Percentiles rank a stretch among this genome's conserved stretches.
phyloP scores from a whole-genome alignment of 164 flowering plant species.

The Dillenia suffruticosa region DNA sequence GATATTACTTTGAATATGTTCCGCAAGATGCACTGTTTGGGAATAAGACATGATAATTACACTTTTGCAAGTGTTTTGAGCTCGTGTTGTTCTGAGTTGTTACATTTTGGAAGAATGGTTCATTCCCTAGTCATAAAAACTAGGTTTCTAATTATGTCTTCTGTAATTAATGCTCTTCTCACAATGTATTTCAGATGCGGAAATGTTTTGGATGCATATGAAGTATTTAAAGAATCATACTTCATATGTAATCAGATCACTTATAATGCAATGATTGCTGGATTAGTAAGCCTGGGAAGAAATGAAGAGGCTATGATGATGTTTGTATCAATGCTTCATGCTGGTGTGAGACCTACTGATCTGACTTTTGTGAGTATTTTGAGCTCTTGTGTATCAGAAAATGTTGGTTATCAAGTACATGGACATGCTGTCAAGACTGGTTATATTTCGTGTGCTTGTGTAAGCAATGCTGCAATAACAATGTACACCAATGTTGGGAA shows the following conservation, averaged over 20 bases:
- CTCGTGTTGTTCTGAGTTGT: slow-evolving; percentile 37
- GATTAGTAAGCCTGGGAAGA: slow-evolving; percentile 45
- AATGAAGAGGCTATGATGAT: slow-evolving; percentile 42
- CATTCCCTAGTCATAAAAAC: slow-evolving; percentile 48
- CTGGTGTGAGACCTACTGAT: slow-evolving; percentile 48
- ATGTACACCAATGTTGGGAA: slow-evolving; percentile 45
- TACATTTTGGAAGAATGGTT: slow-evolving; percentile 55
- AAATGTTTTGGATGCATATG: slow-evolving; percentile 31
- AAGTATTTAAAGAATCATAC: slow-evolving; percentile 45
- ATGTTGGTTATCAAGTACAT: slow-evolving; percentile 42
- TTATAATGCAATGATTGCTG: slow-evolving; percentile 70
- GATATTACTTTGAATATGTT: slow-evolving; percentile 47
- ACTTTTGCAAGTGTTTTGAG: slow-evolving; percentile 59
- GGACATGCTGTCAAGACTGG: slow-evolving; percentile 49
- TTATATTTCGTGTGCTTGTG: slow-evolving; percentile 37
- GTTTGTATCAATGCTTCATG: slow-evolving; percentile 43
- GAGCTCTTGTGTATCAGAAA: slow-evolving; percentile 38
- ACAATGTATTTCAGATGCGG: slow-evolving; percentile 64
- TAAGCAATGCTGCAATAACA: slow-evolving; percentile 63
- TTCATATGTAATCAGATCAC: slow-evolving; percentile 42
- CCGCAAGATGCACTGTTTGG: slow-evolving; percentile 40
- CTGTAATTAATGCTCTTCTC: slow-evolving; percentile 61
- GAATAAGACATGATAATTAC: slow-evolving; percentile 54
- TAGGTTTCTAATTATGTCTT: slow-evolving; percentile 40
- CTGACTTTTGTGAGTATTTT: slow-evolving; percentile 59